Percentiles rank a stretch among this genome's conserved stretches.
These are phyloP conservation scores for Boletus sp. DNA, from an alignment of 768 basidiomycete species.

Conservation along the genomic window DNA sequence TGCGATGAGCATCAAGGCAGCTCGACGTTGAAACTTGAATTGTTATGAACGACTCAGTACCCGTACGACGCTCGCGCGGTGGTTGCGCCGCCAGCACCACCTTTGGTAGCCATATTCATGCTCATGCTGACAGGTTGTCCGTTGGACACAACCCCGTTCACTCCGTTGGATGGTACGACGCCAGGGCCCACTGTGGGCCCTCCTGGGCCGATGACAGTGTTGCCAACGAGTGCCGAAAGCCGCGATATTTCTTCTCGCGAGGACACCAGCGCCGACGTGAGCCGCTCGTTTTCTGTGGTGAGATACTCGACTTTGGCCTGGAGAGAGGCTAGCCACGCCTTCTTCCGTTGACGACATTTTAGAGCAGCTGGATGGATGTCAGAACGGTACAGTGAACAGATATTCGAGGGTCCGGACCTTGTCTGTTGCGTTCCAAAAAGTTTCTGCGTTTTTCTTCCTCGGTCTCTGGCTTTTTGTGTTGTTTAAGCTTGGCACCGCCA, in stretches of 20 bases:
- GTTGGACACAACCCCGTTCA: slow-evolving; percentile 25
- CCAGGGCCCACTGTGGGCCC: slow-evolving; percentile 30
- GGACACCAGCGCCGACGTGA: slow-evolving; percentile 80
- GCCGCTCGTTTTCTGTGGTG: slow-evolving; percentile 90
- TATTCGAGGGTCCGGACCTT: slow-evolving; percentile 54
- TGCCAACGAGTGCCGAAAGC: slow-evolving; percentile 68
- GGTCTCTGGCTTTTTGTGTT: slow-evolving; percentile 80
- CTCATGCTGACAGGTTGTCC: slow-evolving; percentile 43
- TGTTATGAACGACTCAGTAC: slow-evolving; percentile 27
- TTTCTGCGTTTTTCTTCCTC: slow-evolving; percentile 98
- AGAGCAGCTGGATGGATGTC: slow-evolving; percentile 67
- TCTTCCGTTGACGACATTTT: slow-evolving; percentile 98
- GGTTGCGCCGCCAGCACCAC: slow-evolving; percentile 29
- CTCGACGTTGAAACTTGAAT: not conserved
- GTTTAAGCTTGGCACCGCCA: slow-evolving; percentile 20
- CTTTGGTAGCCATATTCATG: slow-evolving; percentile 39
- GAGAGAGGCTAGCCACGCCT: slow-evolving; percentile 91
- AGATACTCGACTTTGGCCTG: slow-evolving; percentile 94
- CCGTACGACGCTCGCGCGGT: slow-evolving; percentile 39
- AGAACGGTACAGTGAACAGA: not conserved
- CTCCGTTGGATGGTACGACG: slow-evolving; percentile 26
- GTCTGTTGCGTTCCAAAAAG: slow-evolving; percentile 95
- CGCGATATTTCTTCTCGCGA: slow-evolving; percentile 91
- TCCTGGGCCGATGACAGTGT: slow-evolving; percentile 49
- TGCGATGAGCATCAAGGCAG: slow-evolving; percentile 3